Base-by-base conservation (phyloP, 257 asterid genomes). In the Rauvolfia tetraphylla region DNA sequence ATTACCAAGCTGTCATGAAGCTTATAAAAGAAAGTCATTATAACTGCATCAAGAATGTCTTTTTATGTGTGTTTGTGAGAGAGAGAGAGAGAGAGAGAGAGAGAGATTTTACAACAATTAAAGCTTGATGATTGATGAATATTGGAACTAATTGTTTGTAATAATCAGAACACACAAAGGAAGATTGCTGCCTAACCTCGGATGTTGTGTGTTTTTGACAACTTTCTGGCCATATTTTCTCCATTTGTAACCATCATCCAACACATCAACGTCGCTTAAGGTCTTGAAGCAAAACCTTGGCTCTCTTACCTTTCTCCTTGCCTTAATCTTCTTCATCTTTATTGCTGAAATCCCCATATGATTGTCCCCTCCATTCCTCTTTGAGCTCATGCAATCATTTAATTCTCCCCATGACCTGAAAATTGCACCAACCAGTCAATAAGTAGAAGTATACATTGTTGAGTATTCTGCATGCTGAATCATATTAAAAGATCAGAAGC, bases 241-340 rank as follows among this genome's bases (percentile, higher is more conserved):
- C 98, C 98, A 94, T 74, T 94, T 94, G 63, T 94, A 94, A 44
- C 98, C 98, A 87, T 94, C 98, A 84, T 94, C 98, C 72, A 92
- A 74, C 14, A 94, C 95, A 87, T 94, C 98, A 46, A 94, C 88
- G 65, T 90, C 98, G 70, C 98, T 94, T 92, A 92, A 83, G 51
- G 98, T 94, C 85, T 94, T 94, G 92, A 94, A 94, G 84, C 97
- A 87, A 82, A 94, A 94, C 57, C 98, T 90, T 46, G 98, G 98
- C 77, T 94, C 98, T 82, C 98, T 90, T 72, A 94, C 93, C 77
- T 89, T 94, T 80, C 95, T 87, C 68, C 98, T 92, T 14, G 84
- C 85, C 18, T 78, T 80, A 2, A 87, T 78, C 87, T 88, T 94
- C 93, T 92, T 94, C 98, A 86, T 92, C 89, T 90, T 88, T 83